A percentile compares a stretch with the other conserved stretches of the same genome.
These are phyloP conservation scores for Taphrina populina DNA, from an alignment of 1,139 yeast genomes.

Conservation along the genomic window DNA sequence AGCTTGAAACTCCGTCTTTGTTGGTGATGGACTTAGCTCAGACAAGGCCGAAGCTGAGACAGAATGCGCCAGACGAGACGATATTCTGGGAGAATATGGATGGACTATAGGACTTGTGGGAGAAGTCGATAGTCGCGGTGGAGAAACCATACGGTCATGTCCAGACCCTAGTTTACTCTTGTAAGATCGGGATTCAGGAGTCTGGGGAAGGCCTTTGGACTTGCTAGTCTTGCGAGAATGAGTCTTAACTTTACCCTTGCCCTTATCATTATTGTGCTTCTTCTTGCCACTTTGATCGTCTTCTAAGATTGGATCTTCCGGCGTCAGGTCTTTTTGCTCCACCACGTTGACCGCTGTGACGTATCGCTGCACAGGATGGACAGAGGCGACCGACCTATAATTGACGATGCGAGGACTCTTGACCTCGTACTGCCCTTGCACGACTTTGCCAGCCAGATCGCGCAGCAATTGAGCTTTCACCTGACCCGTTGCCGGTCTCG, in stretches of 20 bases:
- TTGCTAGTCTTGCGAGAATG: not conserved
- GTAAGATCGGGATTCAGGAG: not conserved
- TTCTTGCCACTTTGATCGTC: not conserved
- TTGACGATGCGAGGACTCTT: conserved; percentile 16
- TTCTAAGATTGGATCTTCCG: conserved; percentile 8
- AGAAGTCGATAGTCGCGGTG: not conserved
- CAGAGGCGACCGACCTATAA: conserved; percentile 9
- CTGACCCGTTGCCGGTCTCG: conserved; percentile 6
- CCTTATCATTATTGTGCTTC: conserved; percentile 1
- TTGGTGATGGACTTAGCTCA: too few species aligned
- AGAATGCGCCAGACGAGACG: conserved; percentile 19
- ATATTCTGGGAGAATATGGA: conserved; percentile 26
- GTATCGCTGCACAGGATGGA: conserved; percentile 5
- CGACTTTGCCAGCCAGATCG: conserved; percentile 11
- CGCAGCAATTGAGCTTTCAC: conserved; percentile 5
- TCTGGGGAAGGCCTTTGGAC: not conserved
- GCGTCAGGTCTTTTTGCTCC: conserved; percentile 27
- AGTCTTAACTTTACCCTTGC: conserved; percentile 10
- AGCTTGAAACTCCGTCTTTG: too few species aligned
- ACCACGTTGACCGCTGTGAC: conserved; percentile 30
- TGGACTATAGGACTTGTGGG: conserved; percentile 12
- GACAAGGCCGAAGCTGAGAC: not conserved
- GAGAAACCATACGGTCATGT: too few species aligned
- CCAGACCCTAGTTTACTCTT: too few species aligned
- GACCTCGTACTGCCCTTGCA: not conserved